Evolutionary conservation across 495 filamentous ascomycete genomes (phyloP).

Genomic region (Talaromyces trachyspermus): DNA sequence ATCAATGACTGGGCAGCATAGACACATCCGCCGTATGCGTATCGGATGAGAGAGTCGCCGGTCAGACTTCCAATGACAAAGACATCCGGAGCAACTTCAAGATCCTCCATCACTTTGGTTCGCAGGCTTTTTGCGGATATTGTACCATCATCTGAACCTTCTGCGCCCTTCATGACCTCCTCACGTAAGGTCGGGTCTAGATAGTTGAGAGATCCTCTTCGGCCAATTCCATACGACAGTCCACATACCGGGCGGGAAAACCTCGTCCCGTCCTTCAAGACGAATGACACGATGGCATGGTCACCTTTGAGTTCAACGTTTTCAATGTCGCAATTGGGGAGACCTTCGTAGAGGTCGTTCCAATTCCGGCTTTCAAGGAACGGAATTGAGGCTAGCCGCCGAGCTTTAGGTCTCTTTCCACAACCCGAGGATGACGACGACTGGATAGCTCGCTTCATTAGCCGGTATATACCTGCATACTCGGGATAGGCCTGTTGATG

Average conservation of each 20-base stretch:
- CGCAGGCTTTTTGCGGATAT: slow-evolving; percentile 53
- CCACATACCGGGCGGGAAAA: slow-evolving; percentile 39
- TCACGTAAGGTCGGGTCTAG: slow-evolving; percentile 39
- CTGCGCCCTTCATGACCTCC: slow-evolving; percentile 35
- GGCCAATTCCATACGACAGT: slow-evolving; percentile 55
- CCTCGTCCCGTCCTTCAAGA: slow-evolving; percentile 35
- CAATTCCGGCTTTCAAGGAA: slow-evolving; percentile 43
- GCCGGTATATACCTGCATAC: slow-evolving; percentile 55
- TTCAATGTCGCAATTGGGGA: slow-evolving; percentile 48
- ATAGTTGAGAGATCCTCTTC: slow-evolving; percentile 52
- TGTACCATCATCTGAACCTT: slow-evolving; percentile 12
- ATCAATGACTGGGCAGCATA: slow-evolving; percentile 51
- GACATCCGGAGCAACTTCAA: slow-evolving; percentile 49
- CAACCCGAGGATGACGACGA: slow-evolving; percentile 10
- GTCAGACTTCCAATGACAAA: slow-evolving; percentile 58
- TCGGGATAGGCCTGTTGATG: slow-evolving; percentile 62
- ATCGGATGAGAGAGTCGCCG: slow-evolving; percentile 58
- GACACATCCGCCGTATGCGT: slow-evolving; percentile 55
- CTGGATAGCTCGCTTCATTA: slow-evolving; percentile 51
- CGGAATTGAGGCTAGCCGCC: slow-evolving; percentile 32
- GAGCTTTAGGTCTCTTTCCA: slow-evolving; percentile 20
- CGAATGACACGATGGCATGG: slow-evolving; percentile 38
- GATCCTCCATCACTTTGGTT: slow-evolving; percentile 41
- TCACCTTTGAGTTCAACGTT: slow-evolving; percentile 27
- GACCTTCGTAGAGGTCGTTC: slow-evolving; percentile 49